Conservation (phyloP, 495 filamentous ascomycete species). For the Bryoglossum gracile region DNA sequence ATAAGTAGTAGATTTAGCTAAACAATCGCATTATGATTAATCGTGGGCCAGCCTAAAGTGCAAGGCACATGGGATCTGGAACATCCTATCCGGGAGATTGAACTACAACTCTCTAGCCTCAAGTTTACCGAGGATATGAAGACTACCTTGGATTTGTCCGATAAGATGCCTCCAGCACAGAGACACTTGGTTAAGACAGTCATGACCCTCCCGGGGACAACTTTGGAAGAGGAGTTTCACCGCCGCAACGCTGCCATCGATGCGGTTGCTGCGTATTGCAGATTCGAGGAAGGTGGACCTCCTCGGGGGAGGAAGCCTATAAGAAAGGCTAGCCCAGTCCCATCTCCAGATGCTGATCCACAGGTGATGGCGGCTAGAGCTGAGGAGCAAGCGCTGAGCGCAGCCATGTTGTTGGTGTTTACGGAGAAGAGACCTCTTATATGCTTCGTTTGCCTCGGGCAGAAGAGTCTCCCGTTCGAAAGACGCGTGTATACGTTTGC, state of each 20-base stretch:
- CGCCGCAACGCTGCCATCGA: slow-evolving; percentile 17
- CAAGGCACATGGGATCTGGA: slow-evolving; percentile 12
- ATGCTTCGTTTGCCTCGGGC: slow-evolving; percentile 34
- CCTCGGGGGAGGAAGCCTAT: slow-evolving; percentile 21
- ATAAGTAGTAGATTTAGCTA: no score
- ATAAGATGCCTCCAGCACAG: slow-evolving; percentile 13
- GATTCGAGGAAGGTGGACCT: slow-evolving; percentile 26
- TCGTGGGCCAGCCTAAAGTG: no score
- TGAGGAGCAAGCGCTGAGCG: slow-evolving; percentile 20
- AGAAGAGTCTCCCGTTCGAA: slow-evolving; percentile 23
- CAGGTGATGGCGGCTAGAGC: slow-evolving; percentile 10
- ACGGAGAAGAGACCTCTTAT: slow-evolving; percentile 27
- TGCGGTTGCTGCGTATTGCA: slow-evolving; percentile 26
- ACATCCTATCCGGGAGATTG: background rate
- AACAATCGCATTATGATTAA: no score
- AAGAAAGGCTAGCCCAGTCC: slow-evolving; percentile 2
- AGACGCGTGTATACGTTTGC: slow-evolving; percentile 27
- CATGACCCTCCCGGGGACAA: slow-evolving; percentile 16
- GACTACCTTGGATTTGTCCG: slow-evolving; percentile 7
- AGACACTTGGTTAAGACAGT: slow-evolving; percentile 11
- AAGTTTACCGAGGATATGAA: slow-evolving; percentile 8
- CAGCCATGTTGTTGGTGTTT: slow-evolving; percentile 26
- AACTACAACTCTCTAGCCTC: slow-evolving; percentile 26
- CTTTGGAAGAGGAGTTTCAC: slow-evolving; percentile 12
- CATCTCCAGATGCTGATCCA: slow-evolving; percentile 6